Evolutionary conservation across 257 asterid species (phyloP), one percentile per base, ranked within the genome.

Genomic region (Solanum medicagineum): DNA sequence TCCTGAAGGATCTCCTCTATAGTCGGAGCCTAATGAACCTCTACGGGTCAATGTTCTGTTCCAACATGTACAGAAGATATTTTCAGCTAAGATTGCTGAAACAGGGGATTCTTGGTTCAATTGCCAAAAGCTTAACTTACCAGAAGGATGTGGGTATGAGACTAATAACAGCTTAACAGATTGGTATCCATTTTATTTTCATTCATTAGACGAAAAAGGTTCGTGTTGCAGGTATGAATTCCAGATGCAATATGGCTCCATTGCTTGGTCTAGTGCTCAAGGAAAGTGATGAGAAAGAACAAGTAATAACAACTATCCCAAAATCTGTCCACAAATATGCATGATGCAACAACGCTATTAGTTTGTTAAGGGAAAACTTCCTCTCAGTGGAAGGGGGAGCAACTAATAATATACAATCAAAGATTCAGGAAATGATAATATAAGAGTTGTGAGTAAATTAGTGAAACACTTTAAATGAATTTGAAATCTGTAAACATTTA

Each of bases 161-260:
- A 10, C 53, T 19, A 80, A 75, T 71, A 24, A 10, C 62, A 51
- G 59, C 63, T 79, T 10, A n/a, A 45, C n/a, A 10, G 75, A 1
- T 32, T 84, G 19, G 20, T 51, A 60, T 11, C n/a, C 32, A 44
- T 55, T 83, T 89, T n/a, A 65, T 63, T 69, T 65, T 44, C 83
- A 26, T 40, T 74, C 65, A 85, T 86, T 86, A 66, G 89, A 88
- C 85, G 79, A 53, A 82, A 86, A 90, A 88, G 91, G 91, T 65
- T 88, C 93, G 94, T 89, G 87, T 85, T 93, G 91, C 85, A 94
- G 97, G 92, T 95, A 93, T 47, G 94, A 93, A 80, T 93, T 93
- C 47, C 97, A 93, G 87, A 93, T 93, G 96, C 96, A 91, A 45
- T 93, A 93, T 69, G 92, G 92, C 44, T 89, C 92, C 9, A 89